A percentile compares a stretch with the other conserved stretches of the same genome.
phyloP scores from a whole-genome alignment of 2,329 filamentous ascomycete genomes.

The Fusarium nisikadoi region DNA sequence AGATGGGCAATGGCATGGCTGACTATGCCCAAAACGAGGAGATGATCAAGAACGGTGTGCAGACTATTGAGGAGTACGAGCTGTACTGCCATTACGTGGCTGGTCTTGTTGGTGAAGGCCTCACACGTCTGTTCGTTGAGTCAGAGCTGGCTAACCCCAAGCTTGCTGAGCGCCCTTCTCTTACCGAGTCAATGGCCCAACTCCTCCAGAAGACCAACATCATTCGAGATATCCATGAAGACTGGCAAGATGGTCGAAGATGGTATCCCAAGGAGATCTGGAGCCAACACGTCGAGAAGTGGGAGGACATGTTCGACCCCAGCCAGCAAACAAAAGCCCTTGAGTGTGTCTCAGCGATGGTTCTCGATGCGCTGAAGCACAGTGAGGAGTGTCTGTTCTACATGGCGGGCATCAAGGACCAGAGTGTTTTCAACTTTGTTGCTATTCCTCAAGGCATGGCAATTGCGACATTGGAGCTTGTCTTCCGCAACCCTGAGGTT shows the following conservation, averaged over 20 bases:
- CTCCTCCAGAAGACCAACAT: conserved; percentile 99
- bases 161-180: conserved; percentile 78
- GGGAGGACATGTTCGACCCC: conserved; percentile 88
- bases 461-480: conserved; percentile 90
- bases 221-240: conserved; percentile 93
- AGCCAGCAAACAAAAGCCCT: conserved; percentile 81
- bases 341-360: conserved; percentile 92
- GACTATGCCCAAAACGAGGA: conserved; percentile 91
- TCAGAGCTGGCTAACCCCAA: conserved; percentile 87
- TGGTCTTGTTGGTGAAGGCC: conserved; percentile 95
- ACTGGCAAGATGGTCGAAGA: conserved; percentile 84
- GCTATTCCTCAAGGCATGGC: conserved; percentile 98
- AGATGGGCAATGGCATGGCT: conserved; percentile 99
- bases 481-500: conserved; percentile 90
- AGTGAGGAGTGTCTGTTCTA: conserved; percentile 97
- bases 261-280: conserved; percentile 98
- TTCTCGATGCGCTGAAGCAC: conserved; percentile 86
- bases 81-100: conserved; percentile 98
- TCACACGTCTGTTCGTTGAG: conserved; percentile 90
- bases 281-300: conserved; percentile 92
- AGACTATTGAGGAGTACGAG: conserved; percentile 90
- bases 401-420: conserved; percentile 92
- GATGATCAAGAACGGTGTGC: conserved; percentile 80
- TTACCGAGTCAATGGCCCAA: conserved; percentile 96
- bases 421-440: conserved; percentile 99